Evolutionary conservation across 495 filamentous ascomycete genomes (phyloP).

Genomic region (Opeltia flavorubescens): DNA sequence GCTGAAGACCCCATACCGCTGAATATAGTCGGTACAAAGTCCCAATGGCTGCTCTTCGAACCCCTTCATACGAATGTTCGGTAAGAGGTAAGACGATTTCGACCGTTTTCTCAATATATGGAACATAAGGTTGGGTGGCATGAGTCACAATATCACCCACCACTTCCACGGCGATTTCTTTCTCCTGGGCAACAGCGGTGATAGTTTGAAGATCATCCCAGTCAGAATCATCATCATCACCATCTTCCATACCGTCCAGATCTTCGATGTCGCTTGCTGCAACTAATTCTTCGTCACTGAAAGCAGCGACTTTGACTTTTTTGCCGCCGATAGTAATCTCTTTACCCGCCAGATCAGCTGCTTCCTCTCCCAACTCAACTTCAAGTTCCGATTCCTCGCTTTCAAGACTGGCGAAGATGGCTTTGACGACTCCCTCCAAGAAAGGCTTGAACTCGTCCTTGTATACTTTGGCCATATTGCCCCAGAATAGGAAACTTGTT

Average conservation of each 20-base stretch:
- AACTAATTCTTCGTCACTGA: constrained; percentile 38
- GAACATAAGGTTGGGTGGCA: constrained; percentile 60
- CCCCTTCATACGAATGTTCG: constrained; percentile 85
- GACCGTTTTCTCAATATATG: constrained; percentile 84
- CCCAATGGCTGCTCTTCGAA: constrained; percentile 76
- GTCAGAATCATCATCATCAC: constrained; percentile 64
- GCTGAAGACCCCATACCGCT: constrained; percentile 73
- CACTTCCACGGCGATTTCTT: constrained; percentile 93
- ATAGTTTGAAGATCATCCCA: constrained; percentile 74
- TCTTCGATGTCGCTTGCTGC: constrained; percentile 46
- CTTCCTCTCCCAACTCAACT: constrained; percentile 62
- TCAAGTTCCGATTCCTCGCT: constrained; percentile 81
- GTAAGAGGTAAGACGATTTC: constrained; percentile 64
- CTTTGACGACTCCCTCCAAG: constrained; percentile 72
- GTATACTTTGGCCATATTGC: constrained; percentile 86
- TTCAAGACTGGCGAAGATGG: constrained; percentile 69
- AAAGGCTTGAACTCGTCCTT: constrained; percentile 78
- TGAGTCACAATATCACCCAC: constrained; percentile 83
- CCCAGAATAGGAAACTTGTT: constrained; percentile 95
- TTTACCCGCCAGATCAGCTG: constrained; percentile 61
- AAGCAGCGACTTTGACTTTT: constrained; percentile 64
- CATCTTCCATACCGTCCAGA: constrained; percentile 37
- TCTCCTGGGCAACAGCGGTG: constrained; percentile 81
- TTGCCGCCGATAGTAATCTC: constrained; percentile 65
- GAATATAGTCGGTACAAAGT: constrained; percentile 90